Evolutionary conservation across 1,139 yeast species (phyloP), one percentile per base, ranked within the genome.

Genomic region (Taphrina pruni): DNA sequence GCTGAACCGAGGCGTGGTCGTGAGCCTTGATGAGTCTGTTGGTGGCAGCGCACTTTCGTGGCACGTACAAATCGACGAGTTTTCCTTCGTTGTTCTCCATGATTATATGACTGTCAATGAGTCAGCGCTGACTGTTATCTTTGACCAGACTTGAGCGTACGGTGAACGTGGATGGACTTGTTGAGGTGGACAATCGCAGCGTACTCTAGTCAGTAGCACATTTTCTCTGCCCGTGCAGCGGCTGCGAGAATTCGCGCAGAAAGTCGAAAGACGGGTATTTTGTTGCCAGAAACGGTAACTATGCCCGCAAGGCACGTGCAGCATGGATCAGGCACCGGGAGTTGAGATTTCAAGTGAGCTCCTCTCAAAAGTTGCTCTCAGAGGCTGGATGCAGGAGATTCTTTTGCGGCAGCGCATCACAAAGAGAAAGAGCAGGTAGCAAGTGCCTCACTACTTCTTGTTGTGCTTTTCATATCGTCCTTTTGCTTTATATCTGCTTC

Each of bases 11-110:
- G 78, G 98, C 95, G 84, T 94, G 99, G 86, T 94, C 99, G 88
- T 94, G 93, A 81, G 99, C 95, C 88, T 91, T 92, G 88, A 94
- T 93, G 87, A 95, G 92, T 88, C 98, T 93, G 97, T 92, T 93
- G 86, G 99, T 92, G 82, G 99, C 99, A 46, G 72, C 64, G 50
- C 99, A 94, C 88, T 94, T 94, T 90, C 99, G 91, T 88, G 99
- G 99, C 85, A 94, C 97, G 96, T 94, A 94, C 85, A 94, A 93
- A 88, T 95, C 99, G 85, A 94, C 98, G 86, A 93, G 89, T 87
- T 96, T 62, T 85, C 99, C 99, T 87, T 91, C 91, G 85, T 94
- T 98, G 99, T 94, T 94, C 89, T 94, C 98, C 99, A 94, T 94
- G 81, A 85, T 91, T 89, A 12, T 76, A 78, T 32, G 54, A 50